Conservation (phyloP, 1,284 basidiomycete species). For the Austropuccinia psidii region DNA sequence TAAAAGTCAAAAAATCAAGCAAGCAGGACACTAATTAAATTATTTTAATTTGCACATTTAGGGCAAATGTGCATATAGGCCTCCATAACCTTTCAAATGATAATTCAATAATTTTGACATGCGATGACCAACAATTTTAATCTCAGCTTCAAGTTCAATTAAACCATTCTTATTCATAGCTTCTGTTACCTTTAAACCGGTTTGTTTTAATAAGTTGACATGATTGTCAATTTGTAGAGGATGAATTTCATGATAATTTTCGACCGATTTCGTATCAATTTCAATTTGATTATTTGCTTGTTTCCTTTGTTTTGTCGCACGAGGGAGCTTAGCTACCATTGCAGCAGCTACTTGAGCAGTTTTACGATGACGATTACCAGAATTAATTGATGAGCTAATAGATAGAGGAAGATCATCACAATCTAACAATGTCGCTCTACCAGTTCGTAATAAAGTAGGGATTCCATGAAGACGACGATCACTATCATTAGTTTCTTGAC, state of each 20-base stretch:
- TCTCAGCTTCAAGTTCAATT: conserved; percentile 62
- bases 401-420: not conserved
- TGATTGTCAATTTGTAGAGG: not conserved
- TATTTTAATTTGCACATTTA: not conserved
- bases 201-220: not conserved
- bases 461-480: not conserved
- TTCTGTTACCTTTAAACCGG: not conserved
- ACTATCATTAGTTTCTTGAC: not conserved
- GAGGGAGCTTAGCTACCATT: no score
- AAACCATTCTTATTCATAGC: conserved; percentile 53
- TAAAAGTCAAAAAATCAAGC: not conserved
- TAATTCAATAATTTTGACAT: conserved; percentile 62
- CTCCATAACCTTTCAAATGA: conserved; percentile 64
- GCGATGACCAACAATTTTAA: conserved; percentile 60
- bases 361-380: no score
- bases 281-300: no score
- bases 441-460: not conserved
- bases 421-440: no score
- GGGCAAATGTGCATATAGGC: conserved; percentile 54
- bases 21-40: not conserved
- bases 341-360: no score
- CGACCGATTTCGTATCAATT: not conserved
- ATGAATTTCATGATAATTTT: not conserved
- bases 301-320: no score
- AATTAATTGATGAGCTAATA: not conserved